phyloP scores from a whole-genome alignment of 768 basidiomycete species.

The Suillus variegatus region DNA sequence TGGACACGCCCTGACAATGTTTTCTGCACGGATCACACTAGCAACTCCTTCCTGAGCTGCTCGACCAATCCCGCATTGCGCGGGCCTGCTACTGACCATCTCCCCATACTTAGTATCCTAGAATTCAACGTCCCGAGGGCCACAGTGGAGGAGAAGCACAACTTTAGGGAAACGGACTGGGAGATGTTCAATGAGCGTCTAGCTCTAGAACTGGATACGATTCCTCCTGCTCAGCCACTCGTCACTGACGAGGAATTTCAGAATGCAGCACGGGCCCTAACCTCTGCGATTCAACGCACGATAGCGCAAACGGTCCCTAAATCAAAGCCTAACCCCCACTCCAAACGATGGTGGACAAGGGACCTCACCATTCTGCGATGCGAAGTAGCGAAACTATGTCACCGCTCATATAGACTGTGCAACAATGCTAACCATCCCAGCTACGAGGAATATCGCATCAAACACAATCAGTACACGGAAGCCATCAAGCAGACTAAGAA shows the following conservation, averaged over 20 bases:
- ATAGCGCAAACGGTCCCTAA: background rate
- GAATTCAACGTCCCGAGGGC: background rate
- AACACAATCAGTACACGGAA: slow-evolving; percentile 13
- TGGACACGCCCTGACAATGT: too few relatives aligned
- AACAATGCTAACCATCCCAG: background rate
- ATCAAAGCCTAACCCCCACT: background rate
- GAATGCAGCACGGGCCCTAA: background rate
- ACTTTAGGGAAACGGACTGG: background rate
- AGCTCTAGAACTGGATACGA: background rate
- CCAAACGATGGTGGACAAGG: background rate
- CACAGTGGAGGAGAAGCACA: background rate
- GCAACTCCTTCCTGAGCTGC: background rate
- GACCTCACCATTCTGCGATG: background rate
- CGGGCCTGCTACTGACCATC: background rate
- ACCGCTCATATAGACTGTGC: background rate
- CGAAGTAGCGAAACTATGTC: background rate
- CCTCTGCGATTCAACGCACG: background rate
- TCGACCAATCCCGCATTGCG: background rate
- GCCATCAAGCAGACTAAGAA: slow-evolving; percentile 15
- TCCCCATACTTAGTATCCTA: background rate
- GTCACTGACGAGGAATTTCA: background rate
- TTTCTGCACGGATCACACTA: too few relatives aligned
- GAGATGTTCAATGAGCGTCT: background rate
- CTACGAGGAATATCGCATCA: slow-evolving; percentile 8
- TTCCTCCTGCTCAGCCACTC: background rate